Evolutionary conservation across 2,329 filamentous ascomycete genomes (phyloP), one percentile per base, ranked within the genome.

Genomic region (Bipolaris victoriae): DNA sequence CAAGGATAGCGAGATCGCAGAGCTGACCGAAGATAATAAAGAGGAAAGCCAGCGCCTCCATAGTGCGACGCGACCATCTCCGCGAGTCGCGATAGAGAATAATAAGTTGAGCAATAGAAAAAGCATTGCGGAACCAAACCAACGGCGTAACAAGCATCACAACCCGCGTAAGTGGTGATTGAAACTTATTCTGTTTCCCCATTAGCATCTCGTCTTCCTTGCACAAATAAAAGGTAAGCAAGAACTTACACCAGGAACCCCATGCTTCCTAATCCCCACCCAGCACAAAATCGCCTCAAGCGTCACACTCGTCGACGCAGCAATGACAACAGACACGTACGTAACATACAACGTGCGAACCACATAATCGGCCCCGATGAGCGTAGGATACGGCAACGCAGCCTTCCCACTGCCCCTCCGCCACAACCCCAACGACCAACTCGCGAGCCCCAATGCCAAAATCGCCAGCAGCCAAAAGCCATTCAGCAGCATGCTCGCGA

Each of bases 1-100:
- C 58, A 1, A 65, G 40, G 26, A 65, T 59, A 1, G 56, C 61
- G 7, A 65, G 44, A 15, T 65, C 52, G 24, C 54, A 51, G 2
- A 65, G 35, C 50, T 65, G 57, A 7, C 55, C 61, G 20, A 65
- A 66, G 55, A 66, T 63, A 52, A 66, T 66, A 61, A 66, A 66
- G 16, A 66, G 35, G 40, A 66, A 66, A 1, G 63, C 62, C 3
- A 66, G 55, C 2, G 63, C 63, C 7, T 61, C 59, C 37, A 63
- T 66, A 15, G 63, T 64, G 10, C 57, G 64, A 39, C 59, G 60
- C 6, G 63, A 64, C 55, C 58, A 66, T 22, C 35, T 40, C 31
- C 55, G 61, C 9, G 54, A 43, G 46, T 66, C 41, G 41, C 50
- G 36, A 41, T 64, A 64, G 13, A 66, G 43, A 31, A 64, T 46